Conservation (phyloP, 2,329 filamentous ascomycete species). For the Sarocladium brachiariae region DNA sequence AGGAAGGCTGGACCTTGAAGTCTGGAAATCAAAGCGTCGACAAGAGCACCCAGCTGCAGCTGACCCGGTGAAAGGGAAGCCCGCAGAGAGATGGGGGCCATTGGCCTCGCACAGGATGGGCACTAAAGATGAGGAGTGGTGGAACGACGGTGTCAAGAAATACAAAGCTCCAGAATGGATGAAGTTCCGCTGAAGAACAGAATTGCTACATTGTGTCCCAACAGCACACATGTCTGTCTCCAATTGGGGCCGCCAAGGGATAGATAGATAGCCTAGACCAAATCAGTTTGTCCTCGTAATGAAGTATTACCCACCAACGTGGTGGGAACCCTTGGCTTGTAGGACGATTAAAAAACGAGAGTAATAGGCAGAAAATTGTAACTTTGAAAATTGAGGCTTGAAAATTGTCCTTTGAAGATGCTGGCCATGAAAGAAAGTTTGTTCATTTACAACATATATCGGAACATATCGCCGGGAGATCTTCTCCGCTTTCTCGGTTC, state of each 20-base stretch:
- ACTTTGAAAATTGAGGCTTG: background rate
- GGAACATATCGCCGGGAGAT: conserved; percentile 25
- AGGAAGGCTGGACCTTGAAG: conserved; percentile 20
- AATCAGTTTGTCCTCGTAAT: too few species aligned
- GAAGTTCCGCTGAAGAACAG: conserved; percentile 18
- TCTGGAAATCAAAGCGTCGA: conserved; percentile 22
- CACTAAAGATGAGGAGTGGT: conserved; percentile 25
- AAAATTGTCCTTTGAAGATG: background rate
- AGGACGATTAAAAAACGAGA: too few species aligned
- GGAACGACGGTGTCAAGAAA: conserved; percentile 26
- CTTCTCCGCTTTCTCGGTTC: conserved; percentile 20
- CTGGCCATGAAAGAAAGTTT: too few species aligned
- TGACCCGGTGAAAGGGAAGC: conserved; percentile 19
- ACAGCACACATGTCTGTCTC: too few species aligned
- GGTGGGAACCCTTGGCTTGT: too few species aligned
- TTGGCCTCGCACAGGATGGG: conserved; percentile 20
- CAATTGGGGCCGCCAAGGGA: too few species aligned
- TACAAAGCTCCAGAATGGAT: conserved; percentile 27
- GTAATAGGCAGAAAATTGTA: too few species aligned
- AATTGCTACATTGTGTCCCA: too few species aligned
- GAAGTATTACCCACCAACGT: too few species aligned
- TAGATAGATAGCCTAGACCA: too few species aligned
- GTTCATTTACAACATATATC: conserved; percentile 37
- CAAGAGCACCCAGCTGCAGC: conserved; percentile 17
- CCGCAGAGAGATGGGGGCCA: conserved; percentile 17